Percentiles rank a stretch among this genome's conserved stretches.
Conservation (phyloP, 768 basidiomycete species). For the Strobilomyces confusus region DNA sequence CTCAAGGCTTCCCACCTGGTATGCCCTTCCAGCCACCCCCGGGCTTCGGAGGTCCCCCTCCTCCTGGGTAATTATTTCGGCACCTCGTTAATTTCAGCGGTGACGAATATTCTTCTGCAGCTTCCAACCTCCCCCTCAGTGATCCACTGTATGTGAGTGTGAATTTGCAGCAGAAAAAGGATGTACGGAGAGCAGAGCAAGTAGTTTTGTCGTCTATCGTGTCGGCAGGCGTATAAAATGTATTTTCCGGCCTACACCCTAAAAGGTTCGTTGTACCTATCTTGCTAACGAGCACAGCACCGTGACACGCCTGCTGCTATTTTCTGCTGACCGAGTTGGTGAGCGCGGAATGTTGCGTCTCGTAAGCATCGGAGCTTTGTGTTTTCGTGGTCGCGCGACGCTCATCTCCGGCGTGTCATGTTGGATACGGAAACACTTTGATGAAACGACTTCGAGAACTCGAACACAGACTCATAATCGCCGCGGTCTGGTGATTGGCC, state of each 20-base stretch:
- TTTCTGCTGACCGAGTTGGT: constrained; percentile 19
- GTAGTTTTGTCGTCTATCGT: constrained; percentile 23
- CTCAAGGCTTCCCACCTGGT: constrained; percentile 79
- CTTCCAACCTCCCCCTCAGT: constrained; percentile 49
- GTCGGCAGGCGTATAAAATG: constrained; percentile 22
- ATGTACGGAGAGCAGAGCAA: constrained; percentile 24
- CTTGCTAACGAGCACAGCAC: constrained; percentile 25
- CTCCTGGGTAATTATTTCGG: constrained; percentile 64
- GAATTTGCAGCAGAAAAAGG: constrained; percentile 12
- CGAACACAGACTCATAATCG: constrained; percentile 22
- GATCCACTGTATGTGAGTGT: constrained; percentile 9
- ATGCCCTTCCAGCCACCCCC: constrained; percentile 80
- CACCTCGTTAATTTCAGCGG: neutral
- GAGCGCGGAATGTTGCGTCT: constrained; percentile 21
- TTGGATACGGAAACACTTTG: constrained; percentile 18
- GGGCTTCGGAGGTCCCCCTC: constrained; percentile 77
- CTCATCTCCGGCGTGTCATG: constrained; percentile 26
- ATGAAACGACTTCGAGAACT: constrained; percentile 32
- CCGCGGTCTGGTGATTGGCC: constrained; percentile 27
- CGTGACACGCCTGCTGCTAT: constrained; percentile 18
- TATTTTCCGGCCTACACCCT: constrained; percentile 19
- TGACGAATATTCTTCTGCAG: constrained; percentile 24
- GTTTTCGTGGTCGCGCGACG: constrained; percentile 12
- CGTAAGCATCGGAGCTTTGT: constrained; percentile 16
- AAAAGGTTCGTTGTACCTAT: constrained; percentile 29